Evolutionary conservation across 2,329 filamentous ascomycete species (phyloP).

Genomic region (Fusarium aywerte): DNA sequence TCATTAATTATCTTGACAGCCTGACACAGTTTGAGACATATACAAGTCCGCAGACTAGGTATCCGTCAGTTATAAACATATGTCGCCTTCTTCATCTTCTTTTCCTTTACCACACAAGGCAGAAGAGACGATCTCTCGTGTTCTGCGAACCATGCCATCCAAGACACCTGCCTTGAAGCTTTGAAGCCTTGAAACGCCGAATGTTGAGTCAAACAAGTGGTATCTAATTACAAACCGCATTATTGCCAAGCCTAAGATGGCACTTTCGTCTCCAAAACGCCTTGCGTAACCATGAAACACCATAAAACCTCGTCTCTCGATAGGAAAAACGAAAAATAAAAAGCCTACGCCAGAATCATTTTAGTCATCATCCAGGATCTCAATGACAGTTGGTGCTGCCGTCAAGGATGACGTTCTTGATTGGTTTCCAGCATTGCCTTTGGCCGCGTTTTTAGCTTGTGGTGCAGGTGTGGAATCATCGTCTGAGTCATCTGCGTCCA

Average conservation of each 20-base stretch:
- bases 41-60: neutral
- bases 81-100: neutral
- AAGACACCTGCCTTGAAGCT: neutral
- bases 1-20: neutral
- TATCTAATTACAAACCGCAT: slow-evolving; percentile 36
- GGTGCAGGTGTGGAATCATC: slow-evolving; percentile 37
- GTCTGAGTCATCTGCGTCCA: slow-evolving; percentile 47
- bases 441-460: neutral
- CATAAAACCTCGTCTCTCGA: neutral
- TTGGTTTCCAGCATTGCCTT: slow-evolving; percentile 7
- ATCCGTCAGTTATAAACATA: neutral
- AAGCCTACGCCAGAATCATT: neutral
- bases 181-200: slow-evolving; percentile 28
- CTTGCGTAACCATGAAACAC: slow-evolving; percentile 2
- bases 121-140: neutral
- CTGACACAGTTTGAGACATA: neutral
- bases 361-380: slow-evolving; percentile 46
- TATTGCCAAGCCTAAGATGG: slow-evolving; percentile 16
- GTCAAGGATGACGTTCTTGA: slow-evolving; percentile 15
- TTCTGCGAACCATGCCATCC: neutral
- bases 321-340: neutral
- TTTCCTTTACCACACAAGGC: neutral
- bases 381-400: slow-evolving; percentile 39
- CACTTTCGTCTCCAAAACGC: slow-evolving; percentile 30
- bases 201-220: slow-evolving; percentile 24